Evolutionary conservation across 768 basidiomycete genomes (phyloP), one percentile per base, ranked within the genome.

Genomic region (Panus rudis): DNA sequence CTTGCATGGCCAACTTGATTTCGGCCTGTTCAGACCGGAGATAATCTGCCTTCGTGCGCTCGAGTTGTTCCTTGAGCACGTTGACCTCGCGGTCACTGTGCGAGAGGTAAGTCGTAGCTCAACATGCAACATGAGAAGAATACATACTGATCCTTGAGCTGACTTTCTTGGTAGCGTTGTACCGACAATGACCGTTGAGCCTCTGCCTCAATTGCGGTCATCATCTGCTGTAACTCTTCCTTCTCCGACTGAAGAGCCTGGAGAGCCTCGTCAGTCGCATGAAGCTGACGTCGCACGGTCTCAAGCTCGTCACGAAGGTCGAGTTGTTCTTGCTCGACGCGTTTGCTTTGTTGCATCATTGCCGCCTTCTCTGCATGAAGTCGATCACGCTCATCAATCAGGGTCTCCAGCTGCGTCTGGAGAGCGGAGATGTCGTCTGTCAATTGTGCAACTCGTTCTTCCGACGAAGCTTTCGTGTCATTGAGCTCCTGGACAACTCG

Each of bases 131-230:
- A 24, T 24, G 32, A 17, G 39, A 43, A 20, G 44, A 27, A 25
- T 23, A 52, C 73, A 23, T 48, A 80, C 86, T 72, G 73, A 42
- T 85, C 81, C 54, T 73, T 74, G 30, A 74, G 56, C 55, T 84
- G 78, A 52, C 68, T 71, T 60, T 89, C 82, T 40, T 83, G 56
- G 59, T 73, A 78, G 45, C 79, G 73, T 28, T 66, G 67, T 43
- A 83, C 60, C 5, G 85, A 84, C 35, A 73, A 64, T 7, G 68
- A 70, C 27, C 79, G 75, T 58, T 87, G 82, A 11, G 76, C 59
- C 53, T 87, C 81, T 2, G 84, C 80, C 47, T 76, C 75, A 21
- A 85, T 62, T 12, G 64, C 61, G 0, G 81, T 84, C 35, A 71
- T 69, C 50, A 79, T 67, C 37, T 70, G 67, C 46, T 84, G 78